Evolutionary conservation across 805 yeast genomes (phyloP).

Genomic region (Scheffersomyces ergatensis): DNA sequence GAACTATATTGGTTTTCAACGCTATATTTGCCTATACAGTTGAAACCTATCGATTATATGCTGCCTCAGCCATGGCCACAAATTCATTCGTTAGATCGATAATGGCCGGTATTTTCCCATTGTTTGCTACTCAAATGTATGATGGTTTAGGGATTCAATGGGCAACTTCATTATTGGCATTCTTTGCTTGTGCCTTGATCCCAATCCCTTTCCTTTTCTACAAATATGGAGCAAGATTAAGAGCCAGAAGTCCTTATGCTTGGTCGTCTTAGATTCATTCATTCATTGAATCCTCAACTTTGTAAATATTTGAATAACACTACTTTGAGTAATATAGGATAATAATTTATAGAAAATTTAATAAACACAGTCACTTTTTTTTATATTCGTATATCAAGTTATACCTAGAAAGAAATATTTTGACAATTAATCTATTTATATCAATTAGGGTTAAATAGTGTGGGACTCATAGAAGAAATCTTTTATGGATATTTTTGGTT

Average conservation of each 20-base stretch:
- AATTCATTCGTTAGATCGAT: constrained; percentile 54
- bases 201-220: constrained; percentile 57
- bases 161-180: constrained; percentile 55
- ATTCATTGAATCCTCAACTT: too few relatives aligned
- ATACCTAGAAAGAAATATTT: too few relatives aligned
- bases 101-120: constrained; percentile 56
- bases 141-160: constrained; percentile 45
- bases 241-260: constrained; percentile 23
- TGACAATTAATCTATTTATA: too few relatives aligned
- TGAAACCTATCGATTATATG: constrained; percentile 52
- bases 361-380: too few relatives aligned
- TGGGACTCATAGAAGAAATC: too few relatives aligned
- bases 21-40: constrained; percentile 55
- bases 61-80: constrained; percentile 63
- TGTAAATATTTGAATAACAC: neutral
- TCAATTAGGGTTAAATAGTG: too few relatives aligned
- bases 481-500: too few relatives aligned
- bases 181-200: constrained; percentile 46
- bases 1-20: constrained; percentile 52
- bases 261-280: constrained; percentile 16
- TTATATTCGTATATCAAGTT: too few relatives aligned
- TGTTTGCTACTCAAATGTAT: constrained; percentile 52
- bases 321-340: neutral
- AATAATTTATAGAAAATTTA: constrained; percentile 2
- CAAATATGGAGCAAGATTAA: constrained; percentile 41